Conservation (phyloP, 257 asterid species). For the Gentiana straminea region DNA sequence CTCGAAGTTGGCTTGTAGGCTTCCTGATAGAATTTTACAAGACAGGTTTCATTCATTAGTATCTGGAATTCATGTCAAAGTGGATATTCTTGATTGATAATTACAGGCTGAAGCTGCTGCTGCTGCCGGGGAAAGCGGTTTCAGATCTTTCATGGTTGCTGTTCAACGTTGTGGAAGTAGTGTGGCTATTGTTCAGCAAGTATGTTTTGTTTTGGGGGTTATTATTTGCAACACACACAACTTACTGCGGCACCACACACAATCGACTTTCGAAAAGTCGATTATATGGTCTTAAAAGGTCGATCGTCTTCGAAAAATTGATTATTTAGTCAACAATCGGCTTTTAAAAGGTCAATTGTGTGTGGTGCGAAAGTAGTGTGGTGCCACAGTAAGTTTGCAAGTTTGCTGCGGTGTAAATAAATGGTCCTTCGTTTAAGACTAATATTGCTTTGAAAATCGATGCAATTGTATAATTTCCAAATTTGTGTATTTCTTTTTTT, state of each 20-base stretch:
- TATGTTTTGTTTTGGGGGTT: conserved; percentile 21
- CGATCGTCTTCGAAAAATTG: background rate
- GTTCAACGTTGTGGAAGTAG: conserved; percentile 99
- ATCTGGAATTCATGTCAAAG: conserved; percentile 4
- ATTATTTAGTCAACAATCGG: no score
- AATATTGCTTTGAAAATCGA: conserved; percentile 1
- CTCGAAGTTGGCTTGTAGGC: no score
- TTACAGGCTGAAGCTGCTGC: conserved; percentile 98
- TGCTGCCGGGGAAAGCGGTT: conserved; percentile 98
- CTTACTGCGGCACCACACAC: no score
- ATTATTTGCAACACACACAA: no score
- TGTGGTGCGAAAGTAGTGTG: no score
- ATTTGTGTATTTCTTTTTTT: conserved; percentile 2
- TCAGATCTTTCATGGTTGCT: conserved; percentile 96
- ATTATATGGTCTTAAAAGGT: conserved; percentile 6
- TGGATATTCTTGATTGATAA: conserved; percentile 11
- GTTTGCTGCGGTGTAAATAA: no score
- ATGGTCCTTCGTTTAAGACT: background rate
- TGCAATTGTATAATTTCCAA: background rate
- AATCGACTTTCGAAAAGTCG: no score
- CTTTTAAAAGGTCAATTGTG: no score
- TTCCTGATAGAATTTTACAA: background rate
- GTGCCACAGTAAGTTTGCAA: no score
- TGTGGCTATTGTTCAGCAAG: conserved; percentile 99
- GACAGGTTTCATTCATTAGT: conserved; percentile 3